Conservation (phyloP, 2,329 filamentous ascomycete genomes). For the Hypoxylon sp. region DNA sequence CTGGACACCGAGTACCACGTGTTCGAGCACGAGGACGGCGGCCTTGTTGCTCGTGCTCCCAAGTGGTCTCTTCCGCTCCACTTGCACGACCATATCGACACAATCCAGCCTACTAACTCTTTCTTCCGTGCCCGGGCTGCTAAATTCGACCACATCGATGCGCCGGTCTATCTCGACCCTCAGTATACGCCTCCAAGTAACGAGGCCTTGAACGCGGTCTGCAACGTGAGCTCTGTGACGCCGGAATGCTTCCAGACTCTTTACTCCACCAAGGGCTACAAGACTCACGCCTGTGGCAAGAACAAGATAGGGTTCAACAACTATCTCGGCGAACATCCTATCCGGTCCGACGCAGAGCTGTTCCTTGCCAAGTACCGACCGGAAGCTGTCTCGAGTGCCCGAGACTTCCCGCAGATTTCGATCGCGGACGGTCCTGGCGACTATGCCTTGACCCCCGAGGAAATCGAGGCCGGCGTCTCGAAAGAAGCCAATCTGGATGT, state of each 20-base stretch:
- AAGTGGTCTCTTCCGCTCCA: slow-evolving; percentile 65
- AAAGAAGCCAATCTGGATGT: slow-evolving; percentile 45
- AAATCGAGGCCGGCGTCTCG: slow-evolving; percentile 35
- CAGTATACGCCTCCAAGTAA: slow-evolving; percentile 43
- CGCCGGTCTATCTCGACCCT: slow-evolving; percentile 43
- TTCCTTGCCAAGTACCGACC: slow-evolving; percentile 50
- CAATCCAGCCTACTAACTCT: slow-evolving; percentile 67
- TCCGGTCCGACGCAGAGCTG: slow-evolving; percentile 52
- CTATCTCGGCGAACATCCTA: slow-evolving; percentile 56
- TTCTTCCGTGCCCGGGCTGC: slow-evolving; percentile 57
- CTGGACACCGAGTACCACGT: slow-evolving; percentile 60
- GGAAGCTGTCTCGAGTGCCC: slow-evolving; percentile 45
- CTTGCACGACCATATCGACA: slow-evolving; percentile 65
- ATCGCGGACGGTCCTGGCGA: slow-evolving; percentile 47
- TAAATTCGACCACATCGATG: slow-evolving; percentile 43
- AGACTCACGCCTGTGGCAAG: slow-evolving; percentile 50
- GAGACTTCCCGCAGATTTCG: slow-evolving; percentile 46
- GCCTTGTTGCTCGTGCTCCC: slow-evolving; percentile 58
- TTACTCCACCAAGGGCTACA: slow-evolving; percentile 63
- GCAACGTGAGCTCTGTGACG: slow-evolving; percentile 60
- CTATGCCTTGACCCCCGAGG: slow-evolving; percentile 38
- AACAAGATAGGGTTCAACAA: slow-evolving; percentile 57
- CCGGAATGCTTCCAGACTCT: slow-evolving; percentile 61
- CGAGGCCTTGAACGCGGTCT: slow-evolving; percentile 46
- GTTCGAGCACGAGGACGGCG: slow-evolving; percentile 63